These are phyloP conservation scores for Paecilomyces niveus DNA, from an alignment of 2,329 filamentous ascomycete genomes.

Conservation along the genomic window DNA sequence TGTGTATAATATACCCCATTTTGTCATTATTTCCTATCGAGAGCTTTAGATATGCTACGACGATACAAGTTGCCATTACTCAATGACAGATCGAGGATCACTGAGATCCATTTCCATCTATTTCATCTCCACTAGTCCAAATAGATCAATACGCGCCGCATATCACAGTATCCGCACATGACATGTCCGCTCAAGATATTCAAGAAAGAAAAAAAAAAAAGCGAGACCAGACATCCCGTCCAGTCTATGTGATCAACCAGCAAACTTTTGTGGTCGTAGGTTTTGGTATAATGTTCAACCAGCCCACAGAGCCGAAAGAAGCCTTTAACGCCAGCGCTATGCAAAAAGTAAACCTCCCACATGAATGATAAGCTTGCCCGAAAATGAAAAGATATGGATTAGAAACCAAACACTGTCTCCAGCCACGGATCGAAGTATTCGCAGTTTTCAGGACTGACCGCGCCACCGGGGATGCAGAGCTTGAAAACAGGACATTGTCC, in stretches of 20 bases:
- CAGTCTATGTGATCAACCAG: not conserved
- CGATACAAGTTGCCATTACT: not conserved
- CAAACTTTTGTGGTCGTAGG: not conserved
- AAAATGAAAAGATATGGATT: slow-evolving; percentile 7
- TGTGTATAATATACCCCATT: not conserved
- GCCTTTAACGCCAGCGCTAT: slow-evolving; percentile 32
- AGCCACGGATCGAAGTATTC: slow-evolving; percentile 89
- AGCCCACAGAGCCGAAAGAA: not conserved
- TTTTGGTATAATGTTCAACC: not conserved
- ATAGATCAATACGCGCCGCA: not conserved
- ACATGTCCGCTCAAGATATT: not conserved
- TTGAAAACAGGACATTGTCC: slow-evolving; percentile 89
- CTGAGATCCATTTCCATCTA: not conserved
- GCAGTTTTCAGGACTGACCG: slow-evolving; percentile 82
- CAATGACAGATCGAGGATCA: not conserved
- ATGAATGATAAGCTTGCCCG: not conserved
- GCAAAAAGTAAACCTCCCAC: slow-evolving; percentile 14
- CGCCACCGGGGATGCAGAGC: slow-evolving; percentile 82
- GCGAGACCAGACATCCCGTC: not conserved
- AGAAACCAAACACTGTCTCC: slow-evolving; percentile 33
- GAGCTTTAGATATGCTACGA: not conserved
- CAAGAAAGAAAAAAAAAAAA: not conserved
- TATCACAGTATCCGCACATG: not conserved
- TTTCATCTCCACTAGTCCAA: not conserved
- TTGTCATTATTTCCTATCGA: not conserved